phyloP scores from a whole-genome alignment of 192 early-diverging fungal genomes.

The Linnemannia zychae region DNA sequence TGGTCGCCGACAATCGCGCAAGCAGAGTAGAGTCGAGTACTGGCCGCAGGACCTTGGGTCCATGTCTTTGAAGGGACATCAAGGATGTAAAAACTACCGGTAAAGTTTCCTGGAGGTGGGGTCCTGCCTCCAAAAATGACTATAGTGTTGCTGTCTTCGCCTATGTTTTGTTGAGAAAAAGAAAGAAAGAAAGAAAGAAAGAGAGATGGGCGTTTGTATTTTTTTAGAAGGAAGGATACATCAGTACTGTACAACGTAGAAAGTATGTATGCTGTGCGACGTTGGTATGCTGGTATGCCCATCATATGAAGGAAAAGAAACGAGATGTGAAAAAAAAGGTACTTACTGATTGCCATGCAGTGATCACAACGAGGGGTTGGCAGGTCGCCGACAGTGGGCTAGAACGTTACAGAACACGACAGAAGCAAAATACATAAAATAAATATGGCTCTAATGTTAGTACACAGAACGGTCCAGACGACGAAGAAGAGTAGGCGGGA shows the following conservation, averaged over 20 bases:
- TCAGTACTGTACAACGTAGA: neutral
- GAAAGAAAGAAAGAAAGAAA: too few species aligned
- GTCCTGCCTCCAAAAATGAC: conserved; percentile 18
- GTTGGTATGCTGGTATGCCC: neutral
- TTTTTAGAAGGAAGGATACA: neutral
- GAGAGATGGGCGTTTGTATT: neutral
- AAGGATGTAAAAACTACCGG: neutral
- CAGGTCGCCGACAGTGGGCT: neutral
- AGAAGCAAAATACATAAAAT: neutral
- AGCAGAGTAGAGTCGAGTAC: neutral
- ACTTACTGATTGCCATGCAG: conserved; percentile 11
- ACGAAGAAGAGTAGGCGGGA: too few species aligned
- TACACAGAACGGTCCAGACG: neutral
- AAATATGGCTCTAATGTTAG: neutral
- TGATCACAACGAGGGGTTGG: conserved; percentile 2
- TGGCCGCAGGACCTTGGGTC: neutral
- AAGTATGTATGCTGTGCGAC: neutral
- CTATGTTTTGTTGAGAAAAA: too few species aligned
- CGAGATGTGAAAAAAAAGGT: neutral
- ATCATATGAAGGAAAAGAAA: neutral
- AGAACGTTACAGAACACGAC: neutral
- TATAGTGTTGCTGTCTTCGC: conserved; percentile 5
- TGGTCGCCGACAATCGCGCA: conserved; percentile 9
- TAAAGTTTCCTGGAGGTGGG: conserved; percentile 3
- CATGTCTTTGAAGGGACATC: conserved; percentile 1